Conservation (phyloP, 2,329 filamentous ascomycete genomes). For the Trichophyton verrucosum region DNA sequence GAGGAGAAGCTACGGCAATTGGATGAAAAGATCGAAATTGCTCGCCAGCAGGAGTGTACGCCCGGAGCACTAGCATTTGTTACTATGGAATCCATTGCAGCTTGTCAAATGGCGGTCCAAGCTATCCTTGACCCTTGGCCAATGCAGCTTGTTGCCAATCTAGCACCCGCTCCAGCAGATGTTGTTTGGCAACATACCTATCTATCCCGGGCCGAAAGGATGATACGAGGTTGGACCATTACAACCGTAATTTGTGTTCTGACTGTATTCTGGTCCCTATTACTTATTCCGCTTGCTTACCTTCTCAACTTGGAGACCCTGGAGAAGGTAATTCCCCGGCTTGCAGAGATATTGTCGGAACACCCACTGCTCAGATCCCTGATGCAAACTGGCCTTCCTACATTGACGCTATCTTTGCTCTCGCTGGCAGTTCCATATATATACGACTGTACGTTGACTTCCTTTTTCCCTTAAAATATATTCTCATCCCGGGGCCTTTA, state of each 20-base stretch:
- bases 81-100: slow-evolving; percentile 90
- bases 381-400: slow-evolving; percentile 78
- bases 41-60: slow-evolving; percentile 62
- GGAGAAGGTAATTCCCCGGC: slow-evolving; percentile 53
- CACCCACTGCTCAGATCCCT: slow-evolving; percentile 63
- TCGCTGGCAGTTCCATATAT: slow-evolving; percentile 85
- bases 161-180: slow-evolving; percentile 77
- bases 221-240: slow-evolving; percentile 68
- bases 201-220: slow-evolving; percentile 57
- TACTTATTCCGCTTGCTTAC: slow-evolving; percentile 66
- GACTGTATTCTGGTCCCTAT: slow-evolving; percentile 76
- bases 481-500: too few relatives aligned
- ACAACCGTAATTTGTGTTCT: slow-evolving; percentile 72
- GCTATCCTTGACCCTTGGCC: slow-evolving; percentile 85
- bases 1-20: slow-evolving; percentile 69
- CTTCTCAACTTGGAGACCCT: slow-evolving; percentile 74
- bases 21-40: slow-evolving; percentile 59
- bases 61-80: slow-evolving; percentile 83
- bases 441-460: slow-evolving; percentile 58
- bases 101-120: slow-evolving; percentile 89
- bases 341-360: slow-evolving; percentile 54
- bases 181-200: slow-evolving; percentile 97
- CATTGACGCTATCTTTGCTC: slow-evolving; percentile 69
- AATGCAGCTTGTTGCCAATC: slow-evolving; percentile 68
- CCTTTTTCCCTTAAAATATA: too few relatives aligned